phyloP scores from a whole-genome alignment of 129 eudicot species.

The Chrysanthemum seticuspe region DNA sequence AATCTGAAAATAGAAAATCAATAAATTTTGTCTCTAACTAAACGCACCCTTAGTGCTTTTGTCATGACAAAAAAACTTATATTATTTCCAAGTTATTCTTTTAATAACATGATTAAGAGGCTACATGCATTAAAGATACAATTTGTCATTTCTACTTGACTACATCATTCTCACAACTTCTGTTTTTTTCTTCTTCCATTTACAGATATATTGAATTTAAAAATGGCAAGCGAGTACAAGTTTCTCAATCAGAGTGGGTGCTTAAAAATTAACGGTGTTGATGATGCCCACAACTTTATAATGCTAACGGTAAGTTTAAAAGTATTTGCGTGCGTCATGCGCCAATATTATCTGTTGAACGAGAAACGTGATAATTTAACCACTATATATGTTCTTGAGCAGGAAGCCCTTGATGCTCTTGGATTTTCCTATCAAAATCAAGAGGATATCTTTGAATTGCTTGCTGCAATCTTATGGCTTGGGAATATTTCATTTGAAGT shows the following conservation, averaged over 20 bases:
- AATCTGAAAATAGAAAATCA: too few relatives aligned
- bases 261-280: constrained; percentile 60
- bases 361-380: constrained; percentile 7
- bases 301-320: constrained; percentile 55
- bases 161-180: constrained; percentile 13
- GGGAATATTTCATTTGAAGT: constrained; percentile 81
- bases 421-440: constrained; percentile 57
- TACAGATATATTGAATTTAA: constrained; percentile 72
- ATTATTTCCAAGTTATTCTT: background rate
- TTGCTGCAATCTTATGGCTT: constrained; percentile 90
- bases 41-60: too few relatives aligned
- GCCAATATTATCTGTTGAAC: constrained; percentile 9
- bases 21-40: too few relatives aligned
- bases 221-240: constrained; percentile 65
- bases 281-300: constrained; percentile 69
- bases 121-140: background rate
- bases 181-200: constrained; percentile 2
- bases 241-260: constrained; percentile 84
- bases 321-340: background rate
- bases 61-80: background rate
- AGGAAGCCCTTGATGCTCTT: constrained; percentile 66
- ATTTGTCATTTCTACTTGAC: background rate
- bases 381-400: constrained; percentile 22
- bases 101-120: background rate
- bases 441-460: constrained; percentile 68